phyloP scores from a whole-genome alignment of 176 grass and related monocot genomes.

The Rhynchospora pubera region DNA sequence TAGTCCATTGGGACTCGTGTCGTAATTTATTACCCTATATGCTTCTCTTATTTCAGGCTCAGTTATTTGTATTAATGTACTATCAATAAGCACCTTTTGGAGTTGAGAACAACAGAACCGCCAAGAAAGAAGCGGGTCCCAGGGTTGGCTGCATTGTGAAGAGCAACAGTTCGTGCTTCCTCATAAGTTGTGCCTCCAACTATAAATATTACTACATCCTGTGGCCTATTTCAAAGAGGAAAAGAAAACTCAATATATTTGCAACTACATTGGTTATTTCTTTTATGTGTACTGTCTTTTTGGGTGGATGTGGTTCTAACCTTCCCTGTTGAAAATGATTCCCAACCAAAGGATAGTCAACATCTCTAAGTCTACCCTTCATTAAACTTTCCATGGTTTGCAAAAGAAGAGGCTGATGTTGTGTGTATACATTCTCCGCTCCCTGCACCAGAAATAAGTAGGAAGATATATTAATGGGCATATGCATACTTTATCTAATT shows the following conservation, averaged over 20 bases:
- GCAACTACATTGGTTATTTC: conserved; percentile 2
- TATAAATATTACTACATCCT: conserved; percentile 97
- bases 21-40: neutral
- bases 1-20: too few relatives aligned
- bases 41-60: neutral
- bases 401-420: conserved; percentile 89
- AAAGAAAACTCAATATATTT: conserved; percentile 2
- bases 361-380: conserved; percentile 81
- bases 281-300: neutral
- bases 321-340: conserved; percentile 96
- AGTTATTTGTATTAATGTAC: neutral
- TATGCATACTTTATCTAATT: conserved; percentile 11
- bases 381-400: conserved; percentile 97
- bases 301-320: conserved; percentile 26
- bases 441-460: conserved; percentile 52
- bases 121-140: conserved; percentile 94
- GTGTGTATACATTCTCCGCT: conserved; percentile 95
- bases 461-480: neutral
- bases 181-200: conserved; percentile 95
- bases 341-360: conserved; percentile 86
- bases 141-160: conserved; percentile 66
- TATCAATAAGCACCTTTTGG: conserved; percentile 47
- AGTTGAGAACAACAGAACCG: conserved; percentile 82
- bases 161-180: conserved; percentile 76
- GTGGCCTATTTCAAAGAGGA: conserved; percentile 50